Base-by-base conservation (phyloP, 495 filamentous ascomycete species). In the Talaromyces liani region DNA sequence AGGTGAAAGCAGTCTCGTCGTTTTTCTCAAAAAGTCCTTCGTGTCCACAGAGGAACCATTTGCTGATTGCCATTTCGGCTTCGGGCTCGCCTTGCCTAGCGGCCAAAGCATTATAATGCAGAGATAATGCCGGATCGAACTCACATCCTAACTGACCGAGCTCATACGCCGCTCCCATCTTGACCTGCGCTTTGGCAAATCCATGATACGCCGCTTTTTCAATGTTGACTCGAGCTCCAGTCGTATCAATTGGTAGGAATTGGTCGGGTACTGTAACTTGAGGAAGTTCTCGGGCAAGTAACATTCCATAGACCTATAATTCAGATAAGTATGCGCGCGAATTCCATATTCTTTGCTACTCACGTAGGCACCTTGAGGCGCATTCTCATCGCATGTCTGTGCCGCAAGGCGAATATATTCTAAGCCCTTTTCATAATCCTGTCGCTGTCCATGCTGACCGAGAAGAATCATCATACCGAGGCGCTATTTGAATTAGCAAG, bases 401-500 rank as follows among this genome's bases (percentile, higher is more conserved):
- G 95, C 92, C 33, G 93, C 90, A 64, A 83, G 76, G 58, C 85
- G 85, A 66, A 98, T 92, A 65, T 96, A 82, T 41, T 94, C 86
- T 41, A 98, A 78, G 6, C 91, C 95, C 59, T 74, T 84, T 14
- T 82, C 77, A 69, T 85, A 93, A 70, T 98, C 91, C 69, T 93
- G 91, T 39, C 78, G 85, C 71, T 93, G 87, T 24, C 92, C 91
- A 73, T 94, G 91, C 73, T 98, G 94, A 18, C 94, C 94, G 54
- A 97, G 84, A 36, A 98, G 83, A 64, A 90, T 89, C 90, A 98
- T 96, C 94, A 98, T 98, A 63, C 94, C 95, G 62, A 98, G 75
- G 59, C 94, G 88, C 82, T 86, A 64, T 64, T 18, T 16, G 18
- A 31, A 67, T 74, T 68, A 74, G 77, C 57, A 41, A 36, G 57